Evolutionary conservation across 1,139 yeast species (phyloP), one percentile per base, ranked within the genome.

Genomic region (Williopsis jadinii): DNA sequence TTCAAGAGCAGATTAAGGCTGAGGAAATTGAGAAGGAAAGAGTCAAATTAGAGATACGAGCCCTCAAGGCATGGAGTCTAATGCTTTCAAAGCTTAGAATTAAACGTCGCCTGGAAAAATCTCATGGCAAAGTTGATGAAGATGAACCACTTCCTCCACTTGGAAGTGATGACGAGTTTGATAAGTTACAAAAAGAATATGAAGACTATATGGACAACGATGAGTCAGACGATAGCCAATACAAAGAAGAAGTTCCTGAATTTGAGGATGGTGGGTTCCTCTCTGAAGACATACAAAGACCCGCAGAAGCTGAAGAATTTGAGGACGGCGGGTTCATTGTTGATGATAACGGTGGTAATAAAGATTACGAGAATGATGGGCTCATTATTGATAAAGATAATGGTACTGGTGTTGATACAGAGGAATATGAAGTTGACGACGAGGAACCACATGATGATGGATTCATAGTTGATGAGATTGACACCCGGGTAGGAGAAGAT

Each of bases 51-150:
- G 76, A 74, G 38, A 47, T 69, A 37, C 67, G 69, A 38, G 81
- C 92, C 1, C 60, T 90, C 50, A 64, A 71, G 45, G 71, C 78
- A 40, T 92, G 98, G 98, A 75, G 77, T 48, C 68, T 73, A 41
- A 71, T 87, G 49, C 65, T 90, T 46, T 68, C 81, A 9, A 92
- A 86, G 41, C 63, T 90, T 41, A 69, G 86, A 43, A 86, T 92
- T 31, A 71, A 74, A 45, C 75, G 73, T n/a, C 68, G 96, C 38
- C 67, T 90, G 45, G 76, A 84, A 44, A 60, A 58, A 34, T 67
- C 72, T 24, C 95, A 85, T 59, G 95, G 95, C 9, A 61, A 56
- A n/a, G 62, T 81, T 11, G 52, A 41, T 3, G 61, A 58, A 30
- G 61, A 57, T 35, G 55, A 47, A 9, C 53, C 47, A 19, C 53